These are phyloP conservation scores for Ustilago trichophora DNA, from an alignment of 1,284 basidiomycete species.

Conservation along the genomic window DNA sequence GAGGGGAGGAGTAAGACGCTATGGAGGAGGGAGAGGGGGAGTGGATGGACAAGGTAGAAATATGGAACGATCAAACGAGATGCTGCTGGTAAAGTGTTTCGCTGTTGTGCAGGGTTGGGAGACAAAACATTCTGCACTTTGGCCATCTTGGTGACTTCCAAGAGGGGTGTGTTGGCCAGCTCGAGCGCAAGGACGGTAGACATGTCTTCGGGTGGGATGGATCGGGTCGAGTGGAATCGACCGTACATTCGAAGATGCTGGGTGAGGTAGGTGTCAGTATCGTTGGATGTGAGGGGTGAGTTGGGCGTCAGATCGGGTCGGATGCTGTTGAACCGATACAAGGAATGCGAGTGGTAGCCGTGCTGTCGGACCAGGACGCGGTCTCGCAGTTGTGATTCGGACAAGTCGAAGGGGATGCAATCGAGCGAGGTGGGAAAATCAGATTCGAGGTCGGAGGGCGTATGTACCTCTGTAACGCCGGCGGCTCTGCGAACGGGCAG, in stretches of 20 bases:
- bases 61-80: conserved; percentile 9
- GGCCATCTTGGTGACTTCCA: conserved; percentile 11
- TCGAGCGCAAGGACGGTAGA: background rate
- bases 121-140: conserved; percentile 12
- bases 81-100: background rate
- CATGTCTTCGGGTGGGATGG: background rate
- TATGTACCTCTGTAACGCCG: background rate
- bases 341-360: conserved; percentile 11
- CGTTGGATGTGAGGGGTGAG: background rate
- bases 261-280: conserved; percentile 8
- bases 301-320: conserved; percentile 5
- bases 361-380: conserved; percentile 15
- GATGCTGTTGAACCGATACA: conserved; percentile 10
- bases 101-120: background rate
- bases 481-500: conserved; percentile 9
- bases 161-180: conserved; percentile 6
- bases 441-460: conserved; percentile 1
- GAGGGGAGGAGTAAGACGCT: conserved; percentile 43
- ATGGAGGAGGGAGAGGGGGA: conserved; percentile 3
- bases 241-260: conserved; percentile 20
- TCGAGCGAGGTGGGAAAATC: conserved; percentile 5
- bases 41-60: conserved; percentile 18
- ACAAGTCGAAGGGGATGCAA: background rate
- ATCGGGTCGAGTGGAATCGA: background rate
- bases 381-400: background rate